Percentiles rank a stretch among this genome's conserved stretches.
Conservation (phyloP, 257 asterid genomes). For the Leptodermis oblonga region DNA sequence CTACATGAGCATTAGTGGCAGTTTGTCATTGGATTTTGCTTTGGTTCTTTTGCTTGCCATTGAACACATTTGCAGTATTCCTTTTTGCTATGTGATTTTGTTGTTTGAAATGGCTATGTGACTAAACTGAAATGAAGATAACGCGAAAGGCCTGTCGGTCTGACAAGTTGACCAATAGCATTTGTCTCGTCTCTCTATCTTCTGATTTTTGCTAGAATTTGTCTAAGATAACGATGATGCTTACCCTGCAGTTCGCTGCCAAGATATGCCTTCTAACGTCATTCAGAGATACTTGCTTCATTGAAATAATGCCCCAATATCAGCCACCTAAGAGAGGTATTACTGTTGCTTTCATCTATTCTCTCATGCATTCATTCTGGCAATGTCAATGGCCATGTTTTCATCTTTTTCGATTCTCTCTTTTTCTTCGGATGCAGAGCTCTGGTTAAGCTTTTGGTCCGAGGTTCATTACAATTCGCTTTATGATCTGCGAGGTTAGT, state of each 20-base stretch:
- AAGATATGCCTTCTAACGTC: slow-evolving; percentile 69
- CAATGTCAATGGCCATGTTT: not conserved
- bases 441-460: slow-evolving; percentile 73
- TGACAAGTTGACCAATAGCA: not conserved
- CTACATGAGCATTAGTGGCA: not conserved
- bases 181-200: not conserved
- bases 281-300: slow-evolving; percentile 56
- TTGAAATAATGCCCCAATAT: slow-evolving; percentile 50
- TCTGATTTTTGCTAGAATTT: too few relatives aligned
- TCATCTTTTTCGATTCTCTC: not conserved
- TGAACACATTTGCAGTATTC: not conserved
- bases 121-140: not conserved
- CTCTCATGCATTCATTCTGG: not conserved
- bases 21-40: not conserved
- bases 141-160: not conserved
- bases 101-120: not conserved
- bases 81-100: not conserved
- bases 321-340: slow-evolving; percentile 54
- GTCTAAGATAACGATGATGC: not conserved
- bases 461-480: slow-evolving; percentile 73
- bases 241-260: slow-evolving; percentile 49
- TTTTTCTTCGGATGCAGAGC: slow-evolving; percentile 35
- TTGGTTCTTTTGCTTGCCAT: not conserved
- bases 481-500: slow-evolving; percentile 48
- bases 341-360: not conserved